phyloP scores from a whole-genome alignment of 1,284 basidiomycete genomes.

The Cryptococcus jaspeensis region DNA sequence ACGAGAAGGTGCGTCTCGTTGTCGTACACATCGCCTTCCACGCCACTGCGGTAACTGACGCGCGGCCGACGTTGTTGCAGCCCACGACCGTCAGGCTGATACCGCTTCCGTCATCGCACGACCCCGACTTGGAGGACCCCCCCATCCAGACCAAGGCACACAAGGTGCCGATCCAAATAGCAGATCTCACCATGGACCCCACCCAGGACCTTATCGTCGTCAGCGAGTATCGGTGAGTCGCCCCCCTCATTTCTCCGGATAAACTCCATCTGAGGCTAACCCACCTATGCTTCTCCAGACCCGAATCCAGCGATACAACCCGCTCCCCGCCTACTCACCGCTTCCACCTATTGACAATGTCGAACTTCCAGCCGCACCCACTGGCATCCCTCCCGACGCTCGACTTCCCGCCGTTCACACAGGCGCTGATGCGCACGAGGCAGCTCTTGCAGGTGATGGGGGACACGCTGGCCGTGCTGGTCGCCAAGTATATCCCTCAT shows the following conservation, averaged over 20 bases:
- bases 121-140: constrained; percentile 36
- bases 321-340: constrained; percentile 31
- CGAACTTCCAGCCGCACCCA: constrained; percentile 45
- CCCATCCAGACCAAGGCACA: constrained; percentile 25
- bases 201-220: constrained; percentile 50
- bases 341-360: constrained; percentile 46
- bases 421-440: constrained; percentile 26
- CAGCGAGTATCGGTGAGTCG: constrained; percentile 39
- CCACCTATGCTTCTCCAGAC: constrained; percentile 7
- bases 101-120: constrained; percentile 39
- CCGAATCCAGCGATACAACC: constrained; percentile 4
- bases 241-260: background rate
- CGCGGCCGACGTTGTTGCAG: constrained; percentile 18
- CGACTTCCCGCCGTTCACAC: constrained; percentile 38
- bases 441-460: constrained; percentile 50
- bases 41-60: background rate
- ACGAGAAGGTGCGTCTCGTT: constrained; percentile 23
- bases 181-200: constrained; percentile 51
- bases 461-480: constrained; percentile 44
- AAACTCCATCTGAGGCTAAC: background rate
- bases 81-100: constrained; percentile 40
- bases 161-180: constrained; percentile 38
- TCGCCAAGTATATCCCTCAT: constrained; percentile 29
- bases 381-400: constrained; percentile 33
- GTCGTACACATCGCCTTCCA: background rate